Evolutionary conservation across 306 rosid genomes (phyloP).

Genomic region (Myrica gale): DNA sequence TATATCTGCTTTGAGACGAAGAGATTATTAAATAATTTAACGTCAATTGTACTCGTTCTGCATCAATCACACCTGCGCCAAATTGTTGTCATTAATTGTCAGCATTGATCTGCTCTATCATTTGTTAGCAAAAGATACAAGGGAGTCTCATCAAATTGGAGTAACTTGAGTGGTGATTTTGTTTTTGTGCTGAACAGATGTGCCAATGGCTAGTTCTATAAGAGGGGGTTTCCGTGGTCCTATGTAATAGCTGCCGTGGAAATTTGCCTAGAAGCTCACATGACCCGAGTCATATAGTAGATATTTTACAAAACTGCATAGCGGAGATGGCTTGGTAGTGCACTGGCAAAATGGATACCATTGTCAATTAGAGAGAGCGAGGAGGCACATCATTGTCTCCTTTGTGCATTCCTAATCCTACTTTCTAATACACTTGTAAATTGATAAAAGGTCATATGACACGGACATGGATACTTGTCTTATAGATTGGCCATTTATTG

Average conservation of each 20-base stretch:
- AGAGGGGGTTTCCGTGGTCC: conserved; percentile 41
- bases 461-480: conserved; percentile 17
- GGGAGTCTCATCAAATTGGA: too few relatives aligned
- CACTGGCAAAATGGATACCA: conserved; percentile 23
- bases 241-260: conserved; percentile 31
- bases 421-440: conserved; percentile 25
- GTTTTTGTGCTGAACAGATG: conserved; percentile 44
- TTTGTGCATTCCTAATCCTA: conserved; percentile 6
- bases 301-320: conserved; percentile 30
- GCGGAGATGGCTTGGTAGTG: conserved; percentile 30
- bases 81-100: too few relatives aligned
- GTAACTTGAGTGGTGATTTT: background rate
- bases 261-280: conserved; percentile 6
- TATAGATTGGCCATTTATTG: conserved; percentile 11
- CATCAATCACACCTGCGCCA: background rate
- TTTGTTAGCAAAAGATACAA: background rate
- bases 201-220: conserved; percentile 46
- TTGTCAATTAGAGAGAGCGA: background rate
- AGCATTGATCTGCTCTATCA: background rate
- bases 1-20: background rate
- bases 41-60: background rate
- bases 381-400: conserved; percentile 9
- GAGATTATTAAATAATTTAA: background rate
- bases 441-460: conserved; percentile 23
- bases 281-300: conserved; percentile 37